These are phyloP conservation scores for Psophocarpus tetragonolobus DNA, from an alignment of 306 rosid genomes.

Conservation along the genomic window DNA sequence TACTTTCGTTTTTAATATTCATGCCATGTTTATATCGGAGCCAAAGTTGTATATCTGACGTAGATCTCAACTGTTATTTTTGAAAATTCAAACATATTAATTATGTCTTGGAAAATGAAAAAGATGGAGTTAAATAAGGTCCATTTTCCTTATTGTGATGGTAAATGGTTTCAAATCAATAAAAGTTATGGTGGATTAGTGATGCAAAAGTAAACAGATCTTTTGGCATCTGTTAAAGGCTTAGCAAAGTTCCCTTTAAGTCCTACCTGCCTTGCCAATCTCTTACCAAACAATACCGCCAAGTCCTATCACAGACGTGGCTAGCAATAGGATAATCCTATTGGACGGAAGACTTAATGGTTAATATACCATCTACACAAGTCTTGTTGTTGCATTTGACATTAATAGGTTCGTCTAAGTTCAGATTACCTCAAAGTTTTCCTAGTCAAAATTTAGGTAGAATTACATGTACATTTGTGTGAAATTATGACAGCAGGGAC, in stretches of 20 bases:
- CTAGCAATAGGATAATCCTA: conserved; percentile 1
- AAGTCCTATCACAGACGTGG: conserved; percentile 18
- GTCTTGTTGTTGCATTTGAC: conserved; percentile 19
- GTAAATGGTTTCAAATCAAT: conserved; percentile 49
- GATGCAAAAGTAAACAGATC: conserved; percentile 52
- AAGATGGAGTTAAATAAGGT: conserved; percentile 14
- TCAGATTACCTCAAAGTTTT: neutral
- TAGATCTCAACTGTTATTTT: conserved; percentile 7
- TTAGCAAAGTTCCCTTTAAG: conserved; percentile 46
- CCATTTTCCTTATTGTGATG: conserved; percentile 32
- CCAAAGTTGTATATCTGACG: neutral
- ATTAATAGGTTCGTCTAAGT: neutral
- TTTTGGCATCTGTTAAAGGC: conserved; percentile 50
- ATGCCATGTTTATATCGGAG: neutral
- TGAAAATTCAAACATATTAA: neutral
- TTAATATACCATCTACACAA: neutral
- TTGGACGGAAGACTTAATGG: conserved; percentile 14
- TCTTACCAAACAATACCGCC: conserved; percentile 30
- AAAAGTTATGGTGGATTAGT: conserved; percentile 48
- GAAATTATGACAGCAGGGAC: neutral
- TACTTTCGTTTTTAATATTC: conserved; percentile 18
- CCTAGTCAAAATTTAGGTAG: neutral
- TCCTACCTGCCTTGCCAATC: conserved; percentile 46
- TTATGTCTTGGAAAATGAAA: conserved; percentile 30
- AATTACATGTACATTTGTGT: conserved; percentile 8